Evolutionary conservation across 179 eudicot species (phyloP).

Genomic region (Corrigiola litoralis): DNA sequence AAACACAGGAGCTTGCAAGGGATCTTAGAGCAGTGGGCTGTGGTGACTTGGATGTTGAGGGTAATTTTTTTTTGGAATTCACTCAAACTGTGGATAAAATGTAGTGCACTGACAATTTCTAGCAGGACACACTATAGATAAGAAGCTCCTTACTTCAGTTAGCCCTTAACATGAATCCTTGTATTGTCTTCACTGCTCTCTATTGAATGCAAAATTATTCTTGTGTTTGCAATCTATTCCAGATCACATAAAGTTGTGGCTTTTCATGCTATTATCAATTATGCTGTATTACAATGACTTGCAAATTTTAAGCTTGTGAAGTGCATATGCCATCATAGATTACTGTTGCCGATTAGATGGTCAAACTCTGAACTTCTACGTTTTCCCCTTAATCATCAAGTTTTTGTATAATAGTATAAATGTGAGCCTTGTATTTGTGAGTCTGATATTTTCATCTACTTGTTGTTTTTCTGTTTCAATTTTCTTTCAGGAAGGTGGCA

Average conservation of each 20-base stretch:
- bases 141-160: not conserved
- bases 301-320: not conserved
- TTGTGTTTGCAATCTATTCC: too few relatives aligned
- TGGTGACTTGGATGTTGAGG: slow-evolving; percentile 99
- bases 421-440: not conserved
- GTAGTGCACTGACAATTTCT: not conserved
- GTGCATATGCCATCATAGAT: too few relatives aligned
- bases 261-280: too few relatives aligned
- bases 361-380: too few relatives aligned
- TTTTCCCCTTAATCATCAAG: not conserved
- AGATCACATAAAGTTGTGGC: too few relatives aligned
- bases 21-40: slow-evolving; percentile 90
- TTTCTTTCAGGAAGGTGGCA: not conserved
- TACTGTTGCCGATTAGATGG: too few relatives aligned
- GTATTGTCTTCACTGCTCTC: not conserved
- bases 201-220: not conserved
- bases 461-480: not conserved
- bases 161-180: not conserved
- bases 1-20: slow-evolving; percentile 94
- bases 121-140: not conserved
- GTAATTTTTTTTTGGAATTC: slow-evolving; percentile 35
- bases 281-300: not conserved
- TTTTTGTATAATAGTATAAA: not conserved
- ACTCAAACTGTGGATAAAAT: not conserved
- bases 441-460: not conserved